These are phyloP conservation scores for Fusarium stilboides DNA, from an alignment of 2,329 filamentous ascomycete genomes.

Conservation along the genomic window DNA sequence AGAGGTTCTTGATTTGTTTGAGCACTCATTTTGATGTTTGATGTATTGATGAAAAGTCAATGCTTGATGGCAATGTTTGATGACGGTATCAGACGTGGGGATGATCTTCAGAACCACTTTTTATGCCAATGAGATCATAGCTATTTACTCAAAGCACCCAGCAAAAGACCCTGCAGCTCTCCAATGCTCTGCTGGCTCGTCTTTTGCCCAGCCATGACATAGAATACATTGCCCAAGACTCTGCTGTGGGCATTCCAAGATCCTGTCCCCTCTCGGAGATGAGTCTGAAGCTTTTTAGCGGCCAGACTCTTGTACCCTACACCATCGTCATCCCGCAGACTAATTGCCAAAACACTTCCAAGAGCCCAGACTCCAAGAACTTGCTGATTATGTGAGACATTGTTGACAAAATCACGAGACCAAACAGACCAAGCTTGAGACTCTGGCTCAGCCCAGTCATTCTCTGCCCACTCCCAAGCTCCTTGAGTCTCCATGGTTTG, in stretches of 20 bases:
- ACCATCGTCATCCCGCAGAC: conserved; percentile 59
- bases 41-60: conserved; percentile 11
- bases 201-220: conserved; percentile 70
- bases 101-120: conserved; percentile 10
- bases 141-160: conserved; percentile 32
- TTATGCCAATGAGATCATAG: conserved; percentile 18
- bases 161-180: conserved; percentile 40
- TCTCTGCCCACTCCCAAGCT: conserved; percentile 64
- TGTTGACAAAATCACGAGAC: conserved; percentile 71
- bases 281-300: conserved; percentile 60
- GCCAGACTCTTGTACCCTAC: conserved; percentile 65
- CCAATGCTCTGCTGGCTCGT: conserved; percentile 52
- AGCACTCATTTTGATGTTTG: conserved; percentile 12
- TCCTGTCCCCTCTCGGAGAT: conserved; percentile 50
- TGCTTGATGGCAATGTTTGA: not conserved
- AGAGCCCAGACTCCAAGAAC: conserved; percentile 80
- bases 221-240: conserved; percentile 71
- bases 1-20: conserved; percentile 1
- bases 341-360: conserved; percentile 81
- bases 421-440: conserved; percentile 76
- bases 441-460: conserved; percentile 27
- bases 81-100: not conserved
- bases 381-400: conserved; percentile 68
- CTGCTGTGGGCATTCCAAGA: conserved; percentile 68
- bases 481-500: conserved; percentile 68